Evolutionary conservation across 169 alveolate genomes (phyloP), one percentile per base, ranked within the genome.

Genomic region (Plasmodium blacklocki): DNA sequence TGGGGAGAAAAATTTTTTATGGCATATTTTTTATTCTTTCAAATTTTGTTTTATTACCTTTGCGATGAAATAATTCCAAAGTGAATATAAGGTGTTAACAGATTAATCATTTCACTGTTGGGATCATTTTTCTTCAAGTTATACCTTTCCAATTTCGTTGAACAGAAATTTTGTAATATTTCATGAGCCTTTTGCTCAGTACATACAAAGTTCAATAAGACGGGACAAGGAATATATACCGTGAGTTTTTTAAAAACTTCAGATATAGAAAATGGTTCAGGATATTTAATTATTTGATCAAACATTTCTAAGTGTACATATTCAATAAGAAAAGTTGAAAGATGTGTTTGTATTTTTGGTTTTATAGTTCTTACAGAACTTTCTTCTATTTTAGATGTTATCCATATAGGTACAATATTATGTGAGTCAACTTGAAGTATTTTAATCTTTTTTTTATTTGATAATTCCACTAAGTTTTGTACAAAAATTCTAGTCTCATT

Each of bases 361-460:
- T 58, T 70, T 47, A 88, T 73, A 5, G 93, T 88, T 23, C 93
- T 26, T 5, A 72, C 83, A 29, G 87, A 75, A 12, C 12, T 45
- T 76, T 93, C 95, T 64, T 73, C 85, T 47, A 70, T 70, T 49
- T 89, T 60, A 12, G 95, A 93, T 18, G 95, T 70, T 5, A 89
- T 45, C 95, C 95, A 93, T 26, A 67, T 39, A 29, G 95, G 94
- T 5, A 93, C 87, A 15, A 93, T 59, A 49, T 73, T 88, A 70
- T 93, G 95, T 6, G 95, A 88, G 74, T 93, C 95, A 1, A 88
- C 91, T 74, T 89, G 95, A 50, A 70, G 52, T n/a, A 92, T 62
- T 21, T 92, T 86, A 23, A 88, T 54, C 15, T 73, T 73, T 71
- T 59, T 71, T 64, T 60, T 68, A 49, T 74, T 71, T 43, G 85